phyloP scores from a whole-genome alignment of 2,329 filamentous ascomycete species.

The Paraconiothyrium brasiliense region DNA sequence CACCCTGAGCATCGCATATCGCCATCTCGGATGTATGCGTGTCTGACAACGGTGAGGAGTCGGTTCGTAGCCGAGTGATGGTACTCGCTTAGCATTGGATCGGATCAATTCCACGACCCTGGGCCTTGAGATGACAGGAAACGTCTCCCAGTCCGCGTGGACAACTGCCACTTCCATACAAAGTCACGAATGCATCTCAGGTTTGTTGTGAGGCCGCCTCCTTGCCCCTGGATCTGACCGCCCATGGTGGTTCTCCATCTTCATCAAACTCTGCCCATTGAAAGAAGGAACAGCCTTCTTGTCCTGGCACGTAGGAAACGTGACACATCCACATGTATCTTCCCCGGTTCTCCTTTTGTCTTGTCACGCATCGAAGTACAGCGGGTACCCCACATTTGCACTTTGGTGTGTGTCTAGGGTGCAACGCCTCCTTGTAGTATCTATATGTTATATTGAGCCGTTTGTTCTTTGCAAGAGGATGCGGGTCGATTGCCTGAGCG shows the following conservation, averaged over 20 bases:
- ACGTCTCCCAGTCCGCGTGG: not conserved
- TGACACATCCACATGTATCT: slow-evolving; percentile 96
- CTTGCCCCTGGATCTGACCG: slow-evolving; percentile 6
- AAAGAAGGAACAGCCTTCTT: slow-evolving; percentile 57
- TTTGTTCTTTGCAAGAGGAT: slow-evolving; percentile 80
- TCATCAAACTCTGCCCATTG: slow-evolving; percentile 59
- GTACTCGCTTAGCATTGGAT: not conserved
- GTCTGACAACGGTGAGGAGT: slow-evolving; percentile 3
- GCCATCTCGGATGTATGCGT: slow-evolving; percentile 5
- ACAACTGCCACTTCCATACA: too few species aligned
- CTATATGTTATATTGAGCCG: slow-evolving; percentile 96
- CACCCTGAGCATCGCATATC: slow-evolving; percentile 7
- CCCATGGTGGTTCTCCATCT: slow-evolving; percentile 80
- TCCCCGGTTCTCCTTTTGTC: slow-evolving; percentile 77
- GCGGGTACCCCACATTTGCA: slow-evolving; percentile 78
- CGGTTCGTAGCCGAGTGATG: slow-evolving; percentile 6
- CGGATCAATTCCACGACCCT: not conserved
- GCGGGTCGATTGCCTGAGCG: slow-evolving; percentile 79
- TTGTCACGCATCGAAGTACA: slow-evolving; percentile 80
- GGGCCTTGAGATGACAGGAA: not conserved
- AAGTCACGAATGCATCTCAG: not conserved
- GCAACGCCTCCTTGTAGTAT: slow-evolving; percentile 79
- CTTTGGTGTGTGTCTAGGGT: slow-evolving; percentile 78
- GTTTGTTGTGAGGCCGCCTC: not conserved
- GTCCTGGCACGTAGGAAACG: slow-evolving; percentile 72